Base-by-base conservation (phyloP, 148 eudicot genomes). In the Camellia japonica region DNA sequence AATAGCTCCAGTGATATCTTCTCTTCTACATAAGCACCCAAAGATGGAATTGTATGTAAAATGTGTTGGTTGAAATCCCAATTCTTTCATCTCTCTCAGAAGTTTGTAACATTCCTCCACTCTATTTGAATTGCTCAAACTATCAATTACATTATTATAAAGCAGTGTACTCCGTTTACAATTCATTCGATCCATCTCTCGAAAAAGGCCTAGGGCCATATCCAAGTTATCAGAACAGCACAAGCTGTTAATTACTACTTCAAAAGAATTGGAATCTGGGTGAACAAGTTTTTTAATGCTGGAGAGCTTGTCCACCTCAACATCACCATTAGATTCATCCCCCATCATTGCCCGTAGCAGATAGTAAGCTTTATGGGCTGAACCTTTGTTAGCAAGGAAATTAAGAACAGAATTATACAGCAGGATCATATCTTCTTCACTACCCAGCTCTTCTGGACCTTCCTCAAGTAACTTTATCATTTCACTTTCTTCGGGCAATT, bases 61-160 rank as follows among this genome's bases (percentile, higher is more conserved):
- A 0, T 67, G 69, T 10, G 66, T 81, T 8, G 80, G 83, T 30
- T 11, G 61, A 59, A 91, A 87, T 80, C 97, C 94, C 51, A 79
- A 87, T 79, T 83, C 84, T 47, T 89, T 88, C 97, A 95, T 95
- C 85, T 93, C 90, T 71, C 64, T 82, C 65, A 95, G 79, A 63
- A 95, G 89, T 65, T 84, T 81, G 80, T 89, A 83, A 79, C 94
- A 85, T 55, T 89, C 92, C 9, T 75, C 85, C 69, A 85, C 75
- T 81, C 90, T 89, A 75, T 88, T 85, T 56, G 87, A 83, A 60
- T 63, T 80, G 90, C 92, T 83, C 76, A 95, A 86, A 84, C 88
- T 83, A 78, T 83, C 74, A 49, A 93, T 93, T 46, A 95, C 20
- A 79, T 91, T 90, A 81, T 95, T 95, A 80, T 86, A 93, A 72